These are phyloP conservation scores for Fibroporia radiculosa DNA, from an alignment of 768 basidiomycete species.

Conservation along the genomic window DNA sequence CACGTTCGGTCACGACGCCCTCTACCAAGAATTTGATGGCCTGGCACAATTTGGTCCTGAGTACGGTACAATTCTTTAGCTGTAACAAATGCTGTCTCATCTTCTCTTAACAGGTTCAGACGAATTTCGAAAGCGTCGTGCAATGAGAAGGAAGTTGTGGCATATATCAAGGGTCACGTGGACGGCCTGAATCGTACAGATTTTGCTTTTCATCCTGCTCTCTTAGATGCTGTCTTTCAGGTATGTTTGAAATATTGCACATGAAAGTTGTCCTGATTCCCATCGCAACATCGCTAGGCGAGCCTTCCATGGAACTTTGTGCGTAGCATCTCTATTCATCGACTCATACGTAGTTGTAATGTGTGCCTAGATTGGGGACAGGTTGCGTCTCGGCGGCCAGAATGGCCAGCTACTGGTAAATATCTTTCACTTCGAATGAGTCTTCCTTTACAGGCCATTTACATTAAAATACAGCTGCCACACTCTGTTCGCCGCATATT, in stretches of 20 bases:
- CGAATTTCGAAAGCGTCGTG: neutral
- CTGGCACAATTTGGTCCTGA: conserved; percentile 5
- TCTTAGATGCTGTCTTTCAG: conserved; percentile 8
- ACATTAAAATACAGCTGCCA: too few species aligned
- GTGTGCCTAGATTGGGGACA: too few species aligned
- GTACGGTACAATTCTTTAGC: neutral
- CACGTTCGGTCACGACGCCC: neutral
- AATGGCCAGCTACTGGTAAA: too few species aligned
- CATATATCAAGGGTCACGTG: conserved; percentile 4
- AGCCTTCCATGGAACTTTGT: neutral
- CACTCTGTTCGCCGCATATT: too few species aligned
- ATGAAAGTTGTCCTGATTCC: too few species aligned
- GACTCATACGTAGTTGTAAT: too few species aligned
- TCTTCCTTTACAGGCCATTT: too few species aligned
- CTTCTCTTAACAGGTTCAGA: conserved; percentile 5
- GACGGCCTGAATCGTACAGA: conserved; percentile 2
- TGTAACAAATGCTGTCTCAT: neutral
- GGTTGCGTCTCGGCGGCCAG: too few species aligned
- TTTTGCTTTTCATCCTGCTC: conserved; percentile 1
- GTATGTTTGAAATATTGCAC: too few species aligned
- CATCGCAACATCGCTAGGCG: too few species aligned
- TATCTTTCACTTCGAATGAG: too few species aligned
- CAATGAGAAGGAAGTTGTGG: conserved; percentile 4
- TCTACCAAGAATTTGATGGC: conserved; percentile 2
- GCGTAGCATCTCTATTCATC: too few species aligned